phyloP scores from a whole-genome alignment of 257 asterid species.

The Solanum neorickii region DNA sequence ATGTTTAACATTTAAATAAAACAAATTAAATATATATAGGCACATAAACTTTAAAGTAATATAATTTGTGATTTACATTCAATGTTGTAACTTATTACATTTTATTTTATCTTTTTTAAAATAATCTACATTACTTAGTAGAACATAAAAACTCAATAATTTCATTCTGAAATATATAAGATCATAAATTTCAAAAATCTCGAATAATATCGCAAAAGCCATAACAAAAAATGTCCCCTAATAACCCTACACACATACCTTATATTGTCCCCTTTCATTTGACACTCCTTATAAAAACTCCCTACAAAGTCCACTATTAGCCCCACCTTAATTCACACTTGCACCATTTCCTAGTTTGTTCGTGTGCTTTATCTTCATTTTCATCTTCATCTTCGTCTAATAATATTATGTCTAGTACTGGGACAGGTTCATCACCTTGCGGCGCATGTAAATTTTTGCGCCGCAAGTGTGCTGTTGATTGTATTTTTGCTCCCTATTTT shows the following conservation, averaged over 20 bases:
- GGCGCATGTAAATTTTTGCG: constrained; percentile 95
- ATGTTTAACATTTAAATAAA: too few relatives aligned
- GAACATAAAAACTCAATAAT: too few relatives aligned
- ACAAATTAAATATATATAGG: too few relatives aligned
- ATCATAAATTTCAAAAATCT: not conserved
- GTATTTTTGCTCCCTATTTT: constrained; percentile 75
- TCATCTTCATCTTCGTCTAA: not conserved
- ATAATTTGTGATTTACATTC: too few relatives aligned
- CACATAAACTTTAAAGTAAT: not conserved
- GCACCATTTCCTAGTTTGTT: constrained; percentile 30
- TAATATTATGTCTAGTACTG: constrained; percentile 8
- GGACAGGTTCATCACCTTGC: constrained; percentile 71
- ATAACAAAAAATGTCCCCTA: constrained; percentile 57
- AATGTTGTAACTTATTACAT: too few relatives aligned
- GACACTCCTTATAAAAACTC: constrained; percentile 20
- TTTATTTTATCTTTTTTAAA: too few relatives aligned
- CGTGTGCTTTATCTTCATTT: constrained; percentile 33
- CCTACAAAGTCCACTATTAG: not conserved
- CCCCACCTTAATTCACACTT: not conserved
- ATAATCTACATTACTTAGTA: too few relatives aligned
- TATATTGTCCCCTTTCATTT: constrained; percentile 34
- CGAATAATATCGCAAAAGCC: constrained; percentile 35
- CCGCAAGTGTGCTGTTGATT: constrained; percentile 67
- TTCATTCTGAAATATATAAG: not conserved
- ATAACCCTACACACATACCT: constrained; percentile 47